Evolutionary conservation across 176 grass and related monocot genomes (phyloP).

Genomic region (Metroxylon sagu): DNA sequence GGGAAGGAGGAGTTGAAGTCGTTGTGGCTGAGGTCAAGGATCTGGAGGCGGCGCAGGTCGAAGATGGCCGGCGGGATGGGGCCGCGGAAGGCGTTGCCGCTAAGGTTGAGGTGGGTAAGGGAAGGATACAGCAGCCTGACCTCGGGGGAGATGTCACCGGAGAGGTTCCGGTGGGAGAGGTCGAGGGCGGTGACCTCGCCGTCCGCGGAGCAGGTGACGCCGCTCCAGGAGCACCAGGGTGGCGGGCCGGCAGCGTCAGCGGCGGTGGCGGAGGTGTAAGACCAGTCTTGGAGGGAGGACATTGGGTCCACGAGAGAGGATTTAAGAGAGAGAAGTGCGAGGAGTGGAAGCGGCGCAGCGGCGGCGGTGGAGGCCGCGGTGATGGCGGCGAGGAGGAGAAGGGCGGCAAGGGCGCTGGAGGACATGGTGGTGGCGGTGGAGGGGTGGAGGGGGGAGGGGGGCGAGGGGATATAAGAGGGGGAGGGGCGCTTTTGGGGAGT

Average conservation of each 20-base stretch:
- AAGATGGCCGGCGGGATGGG: constrained; percentile 34
- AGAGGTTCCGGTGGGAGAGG: constrained; percentile 67
- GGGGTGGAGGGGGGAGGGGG: constrained; percentile 26
- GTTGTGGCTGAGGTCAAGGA: constrained; percentile 75
- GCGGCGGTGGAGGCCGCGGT: constrained; percentile 35
- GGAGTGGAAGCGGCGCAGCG: constrained; percentile 45
- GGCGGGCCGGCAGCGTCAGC: constrained; percentile 24
- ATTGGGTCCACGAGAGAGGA: constrained; percentile 53
- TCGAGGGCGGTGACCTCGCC: constrained; percentile 48
- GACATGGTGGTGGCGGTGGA: constrained; percentile 21
- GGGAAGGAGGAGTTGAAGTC: constrained; percentile 71
- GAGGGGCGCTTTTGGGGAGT: constrained; percentile 16
- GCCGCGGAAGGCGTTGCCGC: constrained; percentile 55
- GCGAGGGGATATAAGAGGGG: constrained; percentile 31
- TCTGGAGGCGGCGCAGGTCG: constrained; percentile 34
- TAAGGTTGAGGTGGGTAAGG: constrained; percentile 58
- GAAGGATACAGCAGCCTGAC: constrained; percentile 41
- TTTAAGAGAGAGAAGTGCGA: constrained; percentile 57
- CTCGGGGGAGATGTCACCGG: constrained; percentile 44
- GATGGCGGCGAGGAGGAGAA: constrained; percentile 31
- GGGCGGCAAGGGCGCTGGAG: constrained; percentile 24
- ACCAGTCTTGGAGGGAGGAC: constrained; percentile 44
- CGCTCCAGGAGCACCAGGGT: constrained; percentile 80
- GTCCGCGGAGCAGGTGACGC: constrained; percentile 35
- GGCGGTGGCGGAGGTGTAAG: constrained; percentile 32